Evolutionary conservation across 176 grass and related monocot genomes (phyloP), one percentile per base, ranked within the genome.

Genomic region (Eragrostis nindensis): DNA sequence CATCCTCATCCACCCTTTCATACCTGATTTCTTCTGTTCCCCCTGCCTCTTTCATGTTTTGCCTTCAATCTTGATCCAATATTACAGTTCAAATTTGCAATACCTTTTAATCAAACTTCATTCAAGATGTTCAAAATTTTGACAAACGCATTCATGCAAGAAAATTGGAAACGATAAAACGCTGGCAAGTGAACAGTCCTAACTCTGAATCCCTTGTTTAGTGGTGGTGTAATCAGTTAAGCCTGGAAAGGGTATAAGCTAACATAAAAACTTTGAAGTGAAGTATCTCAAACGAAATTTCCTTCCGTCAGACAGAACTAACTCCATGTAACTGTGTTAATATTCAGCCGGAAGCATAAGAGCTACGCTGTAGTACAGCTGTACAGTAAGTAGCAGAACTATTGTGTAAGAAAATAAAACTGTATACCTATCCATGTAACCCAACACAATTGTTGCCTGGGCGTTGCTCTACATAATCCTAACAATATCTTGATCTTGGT

Each of bases 371-470:
- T 40, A 53, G 15, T 50, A 66, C 76, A 66, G 62, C 49, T 79
- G 46, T 79, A 79, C 76, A 79, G 11, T 39, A 79, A 66, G 39
- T n/a, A 11, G 19, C 46, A 63, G 24, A 52, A 22, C 45, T 40
- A 66, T 66, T 24, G 61, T n/a, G 27, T 11, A n/a, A 49, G 10
- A 84, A 59, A 55, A 50, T 6, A 36, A 70, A 77, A 39, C 21
- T 83, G 47, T 7, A 78, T 46, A 65, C 60, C 57, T 87, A 82
- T 59, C 72, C 59, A 72, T 77, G 55, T 77, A 77, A 56, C 59
- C 39, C 27, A 39, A 44, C 39, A 16, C 38, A 65, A 45, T 72
- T 65, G 26, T 54, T 83, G 67, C 17, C 27, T 65, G 3, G 46
- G 71, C 39, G 70, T 22, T 57, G 3, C 26, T 76, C 53, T 84